These are phyloP conservation scores for Parietichytrium sp. DNA, from an alignment of 108 stramenopile genomes.

Conservation along the genomic window DNA sequence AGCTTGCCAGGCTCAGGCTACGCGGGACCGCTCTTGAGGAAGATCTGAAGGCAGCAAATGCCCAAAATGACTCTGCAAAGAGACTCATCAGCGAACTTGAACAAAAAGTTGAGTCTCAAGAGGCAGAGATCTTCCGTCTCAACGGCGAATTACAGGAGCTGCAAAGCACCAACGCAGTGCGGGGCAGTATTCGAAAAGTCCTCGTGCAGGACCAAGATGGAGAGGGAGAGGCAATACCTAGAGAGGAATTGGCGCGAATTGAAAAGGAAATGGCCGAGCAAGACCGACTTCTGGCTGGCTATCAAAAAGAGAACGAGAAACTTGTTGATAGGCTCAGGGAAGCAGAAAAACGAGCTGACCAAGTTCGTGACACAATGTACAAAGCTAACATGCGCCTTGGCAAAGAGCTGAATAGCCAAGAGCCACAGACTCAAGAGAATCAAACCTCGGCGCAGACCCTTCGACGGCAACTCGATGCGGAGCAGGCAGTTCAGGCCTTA, in stretches of 20 bases:
- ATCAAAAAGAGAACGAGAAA: constrained; percentile 53
- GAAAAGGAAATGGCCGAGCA: constrained; percentile 48
- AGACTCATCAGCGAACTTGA: background rate
- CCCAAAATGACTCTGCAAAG: no score
- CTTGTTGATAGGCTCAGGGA: constrained; percentile 40
- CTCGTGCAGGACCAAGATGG: background rate
- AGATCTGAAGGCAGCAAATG: no score
- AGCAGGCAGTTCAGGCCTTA: constrained; percentile 33
- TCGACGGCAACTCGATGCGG: constrained; percentile 39
- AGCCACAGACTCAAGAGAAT: constrained; percentile 18
- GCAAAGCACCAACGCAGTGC: constrained; percentile 1
- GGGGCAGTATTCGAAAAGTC: background rate
- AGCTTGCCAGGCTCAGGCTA: no score
- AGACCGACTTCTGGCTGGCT: constrained; percentile 44
- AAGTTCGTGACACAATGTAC: constrained; percentile 42
- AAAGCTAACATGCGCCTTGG: constrained; percentile 44
- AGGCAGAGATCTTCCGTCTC: constrained; percentile 18
- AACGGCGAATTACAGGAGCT: background rate
- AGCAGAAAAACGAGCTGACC: constrained; percentile 42
- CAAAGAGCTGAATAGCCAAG: constrained; percentile 39
- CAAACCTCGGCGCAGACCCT: constrained; percentile 28
- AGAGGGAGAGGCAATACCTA: background rate
- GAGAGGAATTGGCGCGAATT: constrained; percentile 44
- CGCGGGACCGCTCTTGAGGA: no score
- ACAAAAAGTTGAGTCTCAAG: background rate